These are phyloP conservation scores for Metarhizium guizhouense DNA, from an alignment of 2,329 filamentous ascomycete species.

Conservation along the genomic window DNA sequence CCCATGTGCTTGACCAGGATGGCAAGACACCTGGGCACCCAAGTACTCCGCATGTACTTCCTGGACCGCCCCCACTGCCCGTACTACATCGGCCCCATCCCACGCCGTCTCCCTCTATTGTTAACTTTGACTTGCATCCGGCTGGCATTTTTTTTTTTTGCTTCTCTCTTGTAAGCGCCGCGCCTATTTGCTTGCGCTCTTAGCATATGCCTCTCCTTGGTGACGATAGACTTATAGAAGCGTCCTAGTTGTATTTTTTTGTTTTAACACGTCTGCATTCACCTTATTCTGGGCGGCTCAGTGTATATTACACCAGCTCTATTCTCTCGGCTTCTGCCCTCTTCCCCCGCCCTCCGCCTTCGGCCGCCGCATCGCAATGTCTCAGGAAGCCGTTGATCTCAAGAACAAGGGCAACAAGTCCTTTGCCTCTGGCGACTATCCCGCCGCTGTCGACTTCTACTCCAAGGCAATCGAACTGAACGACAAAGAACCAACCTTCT, in stretches of 20 bases:
- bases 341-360: conserved; percentile 1
- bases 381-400: conserved; percentile 64
- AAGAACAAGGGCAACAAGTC: conserved; percentile 95
- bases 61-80: neutral
- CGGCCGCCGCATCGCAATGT: conserved; percentile 24
- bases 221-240: neutral
- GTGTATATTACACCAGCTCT: neutral
- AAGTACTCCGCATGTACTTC: too few relatives aligned
- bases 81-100: neutral
- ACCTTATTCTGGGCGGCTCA: neutral
- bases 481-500: conserved; percentile 79
- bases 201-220: neutral
- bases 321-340: conserved; percentile 2
- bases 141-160: neutral
- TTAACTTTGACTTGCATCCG: neutral
- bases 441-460: conserved; percentile 72
- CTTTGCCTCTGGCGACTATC: conserved; percentile 83
- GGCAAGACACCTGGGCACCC: too few relatives aligned
- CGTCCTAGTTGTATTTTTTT: neutral
- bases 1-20: too few relatives aligned
- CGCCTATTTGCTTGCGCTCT: neutral
- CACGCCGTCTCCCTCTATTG: neutral
- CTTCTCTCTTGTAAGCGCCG: neutral
- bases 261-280: neutral
- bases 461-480: conserved; percentile 79